phyloP scores from a whole-genome alignment of 2,329 filamentous ascomycete species.

The Neofusicoccum sp. region DNA sequence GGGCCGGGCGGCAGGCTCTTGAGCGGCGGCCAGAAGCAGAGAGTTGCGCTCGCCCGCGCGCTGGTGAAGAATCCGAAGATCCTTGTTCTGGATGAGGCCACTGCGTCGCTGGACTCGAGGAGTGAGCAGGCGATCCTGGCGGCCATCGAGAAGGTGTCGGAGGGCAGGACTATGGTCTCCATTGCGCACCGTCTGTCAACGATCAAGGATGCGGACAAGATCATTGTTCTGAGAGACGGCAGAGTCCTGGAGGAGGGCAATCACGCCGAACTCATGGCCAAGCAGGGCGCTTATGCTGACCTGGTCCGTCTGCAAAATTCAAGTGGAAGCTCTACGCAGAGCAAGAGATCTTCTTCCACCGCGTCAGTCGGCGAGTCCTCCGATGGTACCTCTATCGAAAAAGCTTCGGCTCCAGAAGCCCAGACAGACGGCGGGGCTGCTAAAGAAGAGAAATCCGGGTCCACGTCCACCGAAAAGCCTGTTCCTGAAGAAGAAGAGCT shows the following conservation, averaged over 20 bases:
- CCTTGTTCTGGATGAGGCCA: conserved; percentile 62
- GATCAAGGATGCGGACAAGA: conserved; percentile 36
- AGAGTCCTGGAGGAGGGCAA: conserved; percentile 37
- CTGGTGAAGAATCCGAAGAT: conserved; percentile 58
- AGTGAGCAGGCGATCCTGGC: conserved; percentile 56
- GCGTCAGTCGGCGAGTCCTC: conserved; percentile 16
- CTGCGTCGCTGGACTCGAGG: conserved; percentile 58
- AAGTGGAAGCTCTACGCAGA: conserved; percentile 25
- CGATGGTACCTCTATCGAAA: conserved; percentile 19
- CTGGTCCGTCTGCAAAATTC: conserved; percentile 47
- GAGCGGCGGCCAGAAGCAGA: conserved; percentile 59
- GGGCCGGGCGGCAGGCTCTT: conserved; percentile 56
- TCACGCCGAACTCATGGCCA: conserved; percentile 33
- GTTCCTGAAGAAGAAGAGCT: background rate
- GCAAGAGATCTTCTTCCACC: background rate
- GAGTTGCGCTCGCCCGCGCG: conserved; percentile 57
- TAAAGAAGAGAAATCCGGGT: conserved; percentile 19
- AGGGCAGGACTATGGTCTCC: conserved; percentile 36
- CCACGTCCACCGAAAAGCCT: background rate
- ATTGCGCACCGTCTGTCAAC: conserved; percentile 42
- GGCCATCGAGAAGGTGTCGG: conserved; percentile 34
- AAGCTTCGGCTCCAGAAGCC: conserved; percentile 23
- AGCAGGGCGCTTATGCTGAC: conserved; percentile 46
- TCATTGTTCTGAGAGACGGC: conserved; percentile 40
- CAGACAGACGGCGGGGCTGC: conserved; percentile 23